Percentiles rank a stretch among this genome's conserved stretches.
phyloP scores from a whole-genome alignment of 2,329 filamentous ascomycete species.

The Hypoxylon sp. region DNA sequence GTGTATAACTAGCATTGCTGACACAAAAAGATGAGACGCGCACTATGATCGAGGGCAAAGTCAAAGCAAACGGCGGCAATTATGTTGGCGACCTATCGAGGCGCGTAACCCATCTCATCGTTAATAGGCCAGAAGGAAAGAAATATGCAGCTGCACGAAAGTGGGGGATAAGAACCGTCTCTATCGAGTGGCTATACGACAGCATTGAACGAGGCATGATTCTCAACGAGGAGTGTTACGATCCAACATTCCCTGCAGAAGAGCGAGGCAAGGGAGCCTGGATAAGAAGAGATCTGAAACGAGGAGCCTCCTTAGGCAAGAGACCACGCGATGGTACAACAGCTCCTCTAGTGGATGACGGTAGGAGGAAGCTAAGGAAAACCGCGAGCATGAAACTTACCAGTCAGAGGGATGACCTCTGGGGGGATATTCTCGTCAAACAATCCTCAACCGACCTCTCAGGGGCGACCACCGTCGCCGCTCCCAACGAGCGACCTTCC shows the following conservation, averaged over 20 bases:
- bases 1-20: slow-evolving; percentile 20
- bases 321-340: slow-evolving; percentile 66
- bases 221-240: slow-evolving; percentile 87
- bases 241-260: slow-evolving; percentile 77
- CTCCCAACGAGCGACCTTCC: slow-evolving; percentile 22
- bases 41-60: slow-evolving; percentile 76
- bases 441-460: slow-evolving; percentile 54
- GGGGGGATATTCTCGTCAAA: slow-evolving; percentile 85
- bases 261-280: slow-evolving; percentile 85
- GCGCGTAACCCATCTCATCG: slow-evolving; percentile 88
- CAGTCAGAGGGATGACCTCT: slow-evolving; percentile 85
- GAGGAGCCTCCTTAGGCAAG: slow-evolving; percentile 69
- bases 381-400: slow-evolving; percentile 88
- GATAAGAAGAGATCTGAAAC: slow-evolving; percentile 67
- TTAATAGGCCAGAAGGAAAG: slow-evolving; percentile 81
- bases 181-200: slow-evolving; percentile 87
- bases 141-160: slow-evolving; percentile 90
- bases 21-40: slow-evolving; percentile 71
- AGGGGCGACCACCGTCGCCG: slow-evolving; percentile 14
- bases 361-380: slow-evolving; percentile 85
- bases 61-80: slow-evolving; percentile 79
- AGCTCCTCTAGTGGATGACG: slow-evolving; percentile 64
- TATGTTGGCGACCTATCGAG: slow-evolving; percentile 92
- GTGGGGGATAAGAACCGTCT: slow-evolving; percentile 86
- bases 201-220: slow-evolving; percentile 90